These are phyloP conservation scores for Fremontodendron californicum DNA, from an alignment of 345 rosid species.

Conservation along the genomic window DNA sequence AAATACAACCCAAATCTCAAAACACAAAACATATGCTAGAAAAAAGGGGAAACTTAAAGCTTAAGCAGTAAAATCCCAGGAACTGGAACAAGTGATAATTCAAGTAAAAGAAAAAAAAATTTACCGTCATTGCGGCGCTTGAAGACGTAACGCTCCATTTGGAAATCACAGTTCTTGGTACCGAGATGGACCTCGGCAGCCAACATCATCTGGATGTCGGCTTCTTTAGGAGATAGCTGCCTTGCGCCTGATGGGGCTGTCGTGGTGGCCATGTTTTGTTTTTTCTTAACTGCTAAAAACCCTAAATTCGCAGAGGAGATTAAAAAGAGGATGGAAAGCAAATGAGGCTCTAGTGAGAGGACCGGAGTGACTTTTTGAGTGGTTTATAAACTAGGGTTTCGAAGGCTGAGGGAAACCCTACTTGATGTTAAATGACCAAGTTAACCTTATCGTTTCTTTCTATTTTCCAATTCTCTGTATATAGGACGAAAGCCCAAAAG, in stretches of 20 bases:
- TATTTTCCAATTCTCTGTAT: background rate
- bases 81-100: background rate
- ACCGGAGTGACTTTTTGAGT: background rate
- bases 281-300: background rate
- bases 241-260: background rate
- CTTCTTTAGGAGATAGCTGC: constrained; percentile 1
- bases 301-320: background rate
- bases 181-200: constrained; percentile 7
- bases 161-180: constrained; percentile 1
- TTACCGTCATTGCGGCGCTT: background rate
- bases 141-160: constrained; percentile 1
- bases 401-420: constrained; percentile 23
- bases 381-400: background rate
- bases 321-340: background rate
- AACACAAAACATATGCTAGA: background rate
- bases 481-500: background rate
- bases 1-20: background rate
- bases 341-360: background rate
- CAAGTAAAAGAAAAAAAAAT: background rate
- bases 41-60: background rate
- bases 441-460: background rate
- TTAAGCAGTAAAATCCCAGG: background rate
- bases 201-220: constrained; percentile 1
- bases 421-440: background rate
- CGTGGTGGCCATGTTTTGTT: background rate